Evolutionary conservation across 768 basidiomycete species (phyloP), one percentile per base, ranked within the genome.

Genomic region (Cystobasidium onofrii): DNA sequence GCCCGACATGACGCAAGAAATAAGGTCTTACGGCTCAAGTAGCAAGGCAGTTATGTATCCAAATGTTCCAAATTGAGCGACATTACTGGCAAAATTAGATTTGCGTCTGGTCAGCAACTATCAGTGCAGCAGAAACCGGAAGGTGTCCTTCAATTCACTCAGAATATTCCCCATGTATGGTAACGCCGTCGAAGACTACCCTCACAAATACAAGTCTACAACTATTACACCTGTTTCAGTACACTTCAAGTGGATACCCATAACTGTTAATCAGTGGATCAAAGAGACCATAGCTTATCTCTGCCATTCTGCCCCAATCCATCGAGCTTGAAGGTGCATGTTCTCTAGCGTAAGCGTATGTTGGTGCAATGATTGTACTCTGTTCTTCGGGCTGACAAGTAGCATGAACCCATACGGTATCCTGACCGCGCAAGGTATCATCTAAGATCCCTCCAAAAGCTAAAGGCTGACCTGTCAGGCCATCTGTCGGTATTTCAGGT

Each of bases 391-490:
- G 25, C 17, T 27, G 65, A 25, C 20, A n/a, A 31, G 41, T 67
- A 3, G 31, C 69, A n/a, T 71, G 54, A 20, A 71, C 69, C 50
- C 55, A 71, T 2, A 71, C 15, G 7, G 55, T 46, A 18, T 44
- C 31, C 29, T 61, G 69, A 60, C 57, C 57, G 13, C 69, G 69
- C 9, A 71, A 27, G 18, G 52, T 52, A 27, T 71, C 69, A 27
- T 71, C 69, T 23, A 71, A 44, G 9, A 71, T 60, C 4, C 69
- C 69, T 27, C 34, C 43, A 29, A 57, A 71, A 4, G 52, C 20
- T n/a, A 71, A 36, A 25, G 55, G 33, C 29, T n/a, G 6, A 60
- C 69, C 33, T n/a, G 33, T 46, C 23, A 34, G 27, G n/a, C 34
- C 31, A 34, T 36, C 33, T 9, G 25, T 27, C 2, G 55, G 52